These are phyloP conservation scores for Zygosaccharomyces lentus DNA, from an alignment of 805 yeast genomes.

Conservation along the genomic window DNA sequence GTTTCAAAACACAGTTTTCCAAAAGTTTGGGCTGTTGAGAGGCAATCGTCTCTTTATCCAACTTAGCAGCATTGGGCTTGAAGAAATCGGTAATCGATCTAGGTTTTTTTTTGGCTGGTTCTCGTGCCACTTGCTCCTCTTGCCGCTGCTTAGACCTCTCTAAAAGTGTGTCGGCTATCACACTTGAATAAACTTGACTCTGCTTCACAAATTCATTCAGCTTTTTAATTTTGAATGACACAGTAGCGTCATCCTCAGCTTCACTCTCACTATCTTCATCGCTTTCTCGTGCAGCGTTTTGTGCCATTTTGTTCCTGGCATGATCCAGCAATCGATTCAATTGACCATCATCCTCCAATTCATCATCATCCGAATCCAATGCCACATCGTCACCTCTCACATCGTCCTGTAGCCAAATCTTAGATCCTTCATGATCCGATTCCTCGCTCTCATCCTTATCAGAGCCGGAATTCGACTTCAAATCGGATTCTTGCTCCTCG, in stretches of 20 bases:
- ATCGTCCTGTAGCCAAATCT: conserved; percentile 30
- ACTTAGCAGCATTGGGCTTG: conserved; percentile 13
- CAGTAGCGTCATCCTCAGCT: conserved; percentile 40
- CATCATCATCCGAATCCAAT: conserved; percentile 27
- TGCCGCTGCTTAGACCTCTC: conserved; percentile 41
- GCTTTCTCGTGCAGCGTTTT: conserved; percentile 11
- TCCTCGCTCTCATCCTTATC: conserved; percentile 7
- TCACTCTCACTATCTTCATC: conserved; percentile 18
- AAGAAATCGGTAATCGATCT: conserved; percentile 26
- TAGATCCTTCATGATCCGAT: conserved; percentile 8
- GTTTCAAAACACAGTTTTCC: conserved; percentile 61
- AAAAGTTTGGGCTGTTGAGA: conserved; percentile 52
- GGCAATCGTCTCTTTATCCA: conserved; percentile 16
- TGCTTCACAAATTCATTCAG: conserved; percentile 75
- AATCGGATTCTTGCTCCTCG: conserved; percentile 32
- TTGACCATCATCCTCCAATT: conserved; percentile 14
- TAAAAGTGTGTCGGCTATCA: conserved; percentile 74
- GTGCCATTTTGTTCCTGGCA: conserved; percentile 8
- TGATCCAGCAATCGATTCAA: conserved; percentile 13
- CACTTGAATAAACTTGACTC: conserved; percentile 81
- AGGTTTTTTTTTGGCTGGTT: conserved; percentile 21
- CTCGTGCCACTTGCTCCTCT: conserved; percentile 25
- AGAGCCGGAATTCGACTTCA: conserved; percentile 19
- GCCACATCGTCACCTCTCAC: conserved; percentile 22
- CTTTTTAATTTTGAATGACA: conserved; percentile 58